These are phyloP conservation scores for Pyrus pyrifolia DNA, from an alignment of 306 rosid genomes.

Conservation along the genomic window DNA sequence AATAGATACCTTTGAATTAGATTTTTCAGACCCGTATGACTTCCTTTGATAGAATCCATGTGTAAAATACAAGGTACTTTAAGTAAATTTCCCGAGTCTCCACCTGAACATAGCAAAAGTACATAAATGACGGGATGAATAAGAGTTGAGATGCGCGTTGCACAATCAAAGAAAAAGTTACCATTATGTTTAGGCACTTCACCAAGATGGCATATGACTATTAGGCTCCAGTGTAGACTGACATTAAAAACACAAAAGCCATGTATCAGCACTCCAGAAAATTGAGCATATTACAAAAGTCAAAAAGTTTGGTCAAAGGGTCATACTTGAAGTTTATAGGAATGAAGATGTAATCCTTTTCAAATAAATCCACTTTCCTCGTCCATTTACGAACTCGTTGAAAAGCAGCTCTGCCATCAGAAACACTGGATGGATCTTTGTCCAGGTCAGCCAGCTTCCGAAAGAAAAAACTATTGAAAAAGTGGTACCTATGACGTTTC, in stretches of 20 bases:
- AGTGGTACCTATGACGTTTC: slow-evolving; percentile 71
- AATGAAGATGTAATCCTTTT: slow-evolving; percentile 85
- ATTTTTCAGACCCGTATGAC: slow-evolving; percentile 76
- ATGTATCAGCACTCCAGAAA: slow-evolving; percentile 24
- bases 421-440: slow-evolving; percentile 87
- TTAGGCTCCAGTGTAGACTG: slow-evolving; percentile 94
- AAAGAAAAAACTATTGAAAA: slow-evolving; percentile 95
- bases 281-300: slow-evolving; percentile 18
- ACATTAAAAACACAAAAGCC: slow-evolving; percentile 24
- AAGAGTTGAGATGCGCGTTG: background rate
- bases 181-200: slow-evolving; percentile 65
- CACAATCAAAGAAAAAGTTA: slow-evolving; percentile 27
- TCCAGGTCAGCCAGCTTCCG: slow-evolving; percentile 93
- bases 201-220: slow-evolving; percentile 89
- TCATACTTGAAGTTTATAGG: slow-evolving; percentile 92
- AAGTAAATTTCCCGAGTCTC: slow-evolving; percentile 34
- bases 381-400: slow-evolving; percentile 97
- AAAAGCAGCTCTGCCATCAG: slow-evolving; percentile 90
- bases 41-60: slow-evolving; percentile 97
- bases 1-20: slow-evolving; percentile 75
- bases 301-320: background rate
- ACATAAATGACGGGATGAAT: slow-evolving; percentile 6
- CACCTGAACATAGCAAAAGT: slow-evolving; percentile 44
- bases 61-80: slow-evolving; percentile 85
- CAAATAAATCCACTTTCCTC: slow-evolving; percentile 79